phyloP scores from a whole-genome alignment of 1,139 yeast species.

The Yamadazyma dushanensis region DNA sequence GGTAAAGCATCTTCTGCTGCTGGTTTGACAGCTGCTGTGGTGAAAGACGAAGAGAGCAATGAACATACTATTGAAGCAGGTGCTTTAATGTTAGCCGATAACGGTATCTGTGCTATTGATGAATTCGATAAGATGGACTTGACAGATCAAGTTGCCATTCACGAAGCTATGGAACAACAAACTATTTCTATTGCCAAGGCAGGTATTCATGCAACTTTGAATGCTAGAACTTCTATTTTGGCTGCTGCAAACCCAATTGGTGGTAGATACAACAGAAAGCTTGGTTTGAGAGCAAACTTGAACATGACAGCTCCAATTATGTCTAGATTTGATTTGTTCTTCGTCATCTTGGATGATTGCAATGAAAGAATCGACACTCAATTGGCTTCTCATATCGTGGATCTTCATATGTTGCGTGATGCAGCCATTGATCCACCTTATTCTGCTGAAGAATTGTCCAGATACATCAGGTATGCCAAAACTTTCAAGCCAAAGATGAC shows the following conservation, averaged over 20 bases:
- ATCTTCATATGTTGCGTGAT: slow-evolving; percentile 88
- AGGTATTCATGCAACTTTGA: slow-evolving; percentile 95
- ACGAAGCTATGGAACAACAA: slow-evolving; percentile 99
- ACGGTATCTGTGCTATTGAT: slow-evolving; percentile 97
- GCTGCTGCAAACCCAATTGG: slow-evolving; percentile 99
- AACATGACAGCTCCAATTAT: slow-evolving; percentile 99
- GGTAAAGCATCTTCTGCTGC: slow-evolving; percentile 99
- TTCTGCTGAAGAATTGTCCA: slow-evolving; percentile 81
- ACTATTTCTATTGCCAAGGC: slow-evolving; percentile 98
- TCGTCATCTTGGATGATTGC: slow-evolving; percentile 93
- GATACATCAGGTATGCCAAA: slow-evolving; percentile 89
- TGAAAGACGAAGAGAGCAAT: slow-evolving; percentile 95
- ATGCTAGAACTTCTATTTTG: slow-evolving; percentile 91
- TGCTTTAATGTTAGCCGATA: slow-evolving; percentile 97
- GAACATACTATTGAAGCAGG: slow-evolving; percentile 99
- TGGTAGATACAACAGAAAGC: slow-evolving; percentile 88
- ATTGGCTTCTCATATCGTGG: slow-evolving; percentile 89
- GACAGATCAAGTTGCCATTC: slow-evolving; percentile 96
- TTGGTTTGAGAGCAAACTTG: slow-evolving; percentile 81
- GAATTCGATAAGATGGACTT: slow-evolving; percentile 98
- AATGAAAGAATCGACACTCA: slow-evolving; percentile 89
- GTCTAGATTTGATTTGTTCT: slow-evolving; percentile 96
- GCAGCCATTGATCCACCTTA: slow-evolving; percentile 90
- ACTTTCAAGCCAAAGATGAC: slow-evolving; percentile 92
- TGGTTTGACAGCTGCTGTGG: slow-evolving; percentile 97